Evolutionary conservation across 345 rosid species (phyloP).

Genomic region (Hevea brasiliensis): DNA sequence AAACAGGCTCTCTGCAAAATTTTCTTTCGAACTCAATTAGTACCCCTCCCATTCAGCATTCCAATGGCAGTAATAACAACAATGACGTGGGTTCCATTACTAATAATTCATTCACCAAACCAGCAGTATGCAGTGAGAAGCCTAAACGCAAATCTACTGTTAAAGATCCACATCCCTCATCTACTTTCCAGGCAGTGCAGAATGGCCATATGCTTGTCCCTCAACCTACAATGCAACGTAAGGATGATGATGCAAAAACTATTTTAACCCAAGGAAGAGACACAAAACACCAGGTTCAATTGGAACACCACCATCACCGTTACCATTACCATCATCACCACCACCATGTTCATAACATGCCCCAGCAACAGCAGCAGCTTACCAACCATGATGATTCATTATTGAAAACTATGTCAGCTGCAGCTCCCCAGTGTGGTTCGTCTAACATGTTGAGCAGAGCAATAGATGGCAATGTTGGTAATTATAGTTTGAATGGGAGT

Average conservation of each 20-base stretch:
- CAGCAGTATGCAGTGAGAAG: slow-evolving; percentile 22
- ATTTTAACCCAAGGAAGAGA: slow-evolving; percentile 23
- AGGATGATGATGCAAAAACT: slow-evolving; percentile 24
- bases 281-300: slow-evolving; percentile 34
- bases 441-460: slow-evolving; percentile 24
- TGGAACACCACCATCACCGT: slow-evolving; percentile 42
- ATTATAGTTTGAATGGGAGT: slow-evolving; percentile 39
- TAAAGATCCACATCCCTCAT: slow-evolving; percentile 28
- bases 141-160: slow-evolving; percentile 26
- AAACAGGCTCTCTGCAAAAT: slow-evolving; percentile 37
- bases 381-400: slow-evolving; percentile 24
- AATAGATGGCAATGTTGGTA: slow-evolving; percentile 28
- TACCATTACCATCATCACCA: slow-evolving; percentile 37
- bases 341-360: slow-evolving; percentile 31
- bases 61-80: slow-evolving; percentile 49
- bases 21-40: slow-evolving; percentile 38
- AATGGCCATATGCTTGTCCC: slow-evolving; percentile 20
- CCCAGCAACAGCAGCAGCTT: slow-evolving; percentile 22
- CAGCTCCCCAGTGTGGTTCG: slow-evolving; percentile 37
- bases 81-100: slow-evolving; percentile 43
- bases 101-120: slow-evolving; percentile 34
- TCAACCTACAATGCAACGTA: slow-evolving; percentile 20
- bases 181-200: slow-evolving; percentile 34
- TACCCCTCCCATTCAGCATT: slow-evolving; percentile 35
- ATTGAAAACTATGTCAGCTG: slow-evolving; percentile 24